Base-by-base conservation (phyloP, 2,329 filamentous ascomycete species). In the Fusarium anguioides region DNA sequence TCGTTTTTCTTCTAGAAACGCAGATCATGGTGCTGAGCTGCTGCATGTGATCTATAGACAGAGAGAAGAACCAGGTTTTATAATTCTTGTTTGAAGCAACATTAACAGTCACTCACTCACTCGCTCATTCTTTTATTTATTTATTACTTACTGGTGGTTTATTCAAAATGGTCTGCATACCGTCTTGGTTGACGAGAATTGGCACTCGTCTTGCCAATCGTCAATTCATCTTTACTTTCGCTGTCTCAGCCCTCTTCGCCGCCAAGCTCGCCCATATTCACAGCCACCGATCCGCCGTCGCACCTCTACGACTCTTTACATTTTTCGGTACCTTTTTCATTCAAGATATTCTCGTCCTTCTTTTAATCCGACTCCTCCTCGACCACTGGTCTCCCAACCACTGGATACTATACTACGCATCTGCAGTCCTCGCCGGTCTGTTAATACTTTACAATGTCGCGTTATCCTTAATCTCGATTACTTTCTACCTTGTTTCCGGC, bases 261-360 rank as follows among this genome's bases (percentile, higher is more conserved):
- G 74, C 75, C 51, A 79, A 79, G 57, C 52, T 68, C 17, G 64
- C 74, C 23, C 77, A 79, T 46, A 63, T 79, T 20, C 74, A 74
- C 57, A 75, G 70, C 51, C 75, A 79, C 39, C 62, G 73, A 35
- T 59, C 58, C 11, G 73, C 77, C 23, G 55, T 79, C n/a, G 70
- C 75, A 2, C 51, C 68, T 3, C 60, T 51, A 31, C 68, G 75
- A 35, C 49, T 79, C 24, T 20, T 72, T 18, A 69, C 66, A 4
- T 79, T 75, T 48, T 74, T 74, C 17, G 69, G 73, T 20, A 77
- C 77, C 17, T 79, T 79, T 51, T 78, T 78, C 50, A 65, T 71
- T 7, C 77, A 79, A 47, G 77, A 79, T 39, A 68, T 75, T 6
- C 31, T 71, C 15, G 61, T 78, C 23, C 67, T 79, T 24, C 51